Percentiles rank a stretch among this genome's conserved stretches.
These are phyloP conservation scores for Xylaria longipes DNA, from an alignment of 495 filamentous ascomycete genomes.

Conservation along the genomic window DNA sequence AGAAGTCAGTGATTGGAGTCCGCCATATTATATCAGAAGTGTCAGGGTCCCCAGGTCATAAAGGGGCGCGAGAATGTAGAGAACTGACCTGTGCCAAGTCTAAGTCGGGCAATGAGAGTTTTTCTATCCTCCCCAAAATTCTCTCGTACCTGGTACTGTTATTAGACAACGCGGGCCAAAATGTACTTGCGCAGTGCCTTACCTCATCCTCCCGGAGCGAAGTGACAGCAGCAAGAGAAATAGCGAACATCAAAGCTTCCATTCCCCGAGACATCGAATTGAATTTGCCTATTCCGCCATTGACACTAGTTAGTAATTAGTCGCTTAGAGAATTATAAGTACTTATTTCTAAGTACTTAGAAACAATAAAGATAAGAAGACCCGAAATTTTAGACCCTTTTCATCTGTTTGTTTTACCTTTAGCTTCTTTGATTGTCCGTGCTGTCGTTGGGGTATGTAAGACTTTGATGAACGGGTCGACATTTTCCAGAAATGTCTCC, in stretches of 20 bases:
- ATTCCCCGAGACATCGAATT: not conserved
- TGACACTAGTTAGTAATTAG: not conserved
- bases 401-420: not conserved
- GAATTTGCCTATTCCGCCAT: slow-evolving; percentile 9
- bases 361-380: not conserved
- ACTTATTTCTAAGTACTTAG: not conserved
- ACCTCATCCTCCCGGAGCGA: slow-evolving; percentile 13
- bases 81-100: slow-evolving; percentile 5
- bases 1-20: not conserved
- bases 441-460: slow-evolving; percentile 19
- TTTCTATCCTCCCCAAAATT: slow-evolving; percentile 11
- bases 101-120: not conserved
- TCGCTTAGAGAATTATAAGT: not conserved
- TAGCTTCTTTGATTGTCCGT: slow-evolving; percentile 5
- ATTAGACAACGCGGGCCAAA: not conserved
- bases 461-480: slow-evolving; percentile 24
- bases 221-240: slow-evolving; percentile 25
- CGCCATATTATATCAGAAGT: not conserved
- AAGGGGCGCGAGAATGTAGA: no score
- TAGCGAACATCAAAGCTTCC: slow-evolving; percentile 19
- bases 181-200: not conserved
- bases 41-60: not conserved
- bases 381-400: not conserved
- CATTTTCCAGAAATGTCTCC: slow-evolving; percentile 25
- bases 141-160: not conserved